These are phyloP conservation scores for Rhododendron griersonianum DNA, from an alignment of 148 eudicot species.

Conservation along the genomic window DNA sequence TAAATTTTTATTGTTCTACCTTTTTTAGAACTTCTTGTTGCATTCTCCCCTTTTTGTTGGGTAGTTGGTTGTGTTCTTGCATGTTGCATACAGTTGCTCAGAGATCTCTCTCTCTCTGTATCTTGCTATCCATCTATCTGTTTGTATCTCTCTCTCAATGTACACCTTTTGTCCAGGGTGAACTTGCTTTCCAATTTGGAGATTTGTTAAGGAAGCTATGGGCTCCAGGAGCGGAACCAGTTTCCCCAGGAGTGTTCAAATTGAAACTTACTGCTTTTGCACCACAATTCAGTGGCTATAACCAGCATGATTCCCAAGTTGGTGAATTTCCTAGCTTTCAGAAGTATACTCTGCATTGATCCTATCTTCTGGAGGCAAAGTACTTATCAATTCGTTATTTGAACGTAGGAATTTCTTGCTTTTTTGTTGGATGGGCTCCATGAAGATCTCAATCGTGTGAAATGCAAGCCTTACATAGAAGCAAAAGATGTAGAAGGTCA, in stretches of 20 bases:
- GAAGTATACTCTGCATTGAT: constrained; percentile 4
- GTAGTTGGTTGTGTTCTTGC: not conserved
- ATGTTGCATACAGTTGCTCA: not conserved
- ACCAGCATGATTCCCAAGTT: constrained; percentile 95
- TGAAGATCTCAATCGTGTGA: constrained; percentile 91
- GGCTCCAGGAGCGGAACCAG: constrained; percentile 52
- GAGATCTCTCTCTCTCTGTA: not conserved
- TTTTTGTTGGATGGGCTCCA: constrained; percentile 89
- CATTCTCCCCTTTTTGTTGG: not conserved
- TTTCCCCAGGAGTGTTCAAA: constrained; percentile 62
- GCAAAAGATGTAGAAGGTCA: constrained; percentile 49
- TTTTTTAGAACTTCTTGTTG: not conserved
- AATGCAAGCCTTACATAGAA: constrained; percentile 58
- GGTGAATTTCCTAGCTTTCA: constrained; percentile 9
- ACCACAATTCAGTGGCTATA: constrained; percentile 79
- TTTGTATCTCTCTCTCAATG: not conserved
- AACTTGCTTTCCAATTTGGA: constrained; percentile 83
- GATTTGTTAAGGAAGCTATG: constrained; percentile 73
- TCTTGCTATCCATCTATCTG: too few relatives aligned
- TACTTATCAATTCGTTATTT: not conserved
- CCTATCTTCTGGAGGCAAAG: not conserved
- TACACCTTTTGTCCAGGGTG: constrained; percentile 44
- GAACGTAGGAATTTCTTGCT: constrained; percentile 69
- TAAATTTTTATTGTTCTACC: not conserved
- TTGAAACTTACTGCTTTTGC: constrained; percentile 58